These are phyloP conservation scores for Mycena rosella DNA, from an alignment of 768 basidiomycete genomes.

Conservation along the genomic window DNA sequence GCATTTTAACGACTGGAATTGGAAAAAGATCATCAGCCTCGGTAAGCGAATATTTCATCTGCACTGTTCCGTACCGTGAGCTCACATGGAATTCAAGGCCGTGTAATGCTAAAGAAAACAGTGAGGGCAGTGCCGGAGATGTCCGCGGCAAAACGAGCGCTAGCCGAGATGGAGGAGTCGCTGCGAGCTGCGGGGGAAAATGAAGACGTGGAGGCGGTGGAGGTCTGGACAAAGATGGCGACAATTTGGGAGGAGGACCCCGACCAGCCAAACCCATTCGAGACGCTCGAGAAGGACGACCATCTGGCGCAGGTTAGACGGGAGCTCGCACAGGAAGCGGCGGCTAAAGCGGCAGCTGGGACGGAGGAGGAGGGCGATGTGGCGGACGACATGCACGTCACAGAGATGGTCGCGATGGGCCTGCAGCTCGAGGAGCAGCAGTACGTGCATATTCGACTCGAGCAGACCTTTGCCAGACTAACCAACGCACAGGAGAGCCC, in stretches of 20 bases:
- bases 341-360: neutral
- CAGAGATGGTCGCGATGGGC: neutral
- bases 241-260: neutral
- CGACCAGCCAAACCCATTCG: neutral
- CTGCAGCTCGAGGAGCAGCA: conserved; percentile 4
- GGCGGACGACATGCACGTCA: conserved; percentile 1
- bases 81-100: neutral
- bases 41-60: neutral
- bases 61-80: no score
- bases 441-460: neutral
- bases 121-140: conserved; percentile 3
- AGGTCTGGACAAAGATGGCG: conserved; percentile 15
- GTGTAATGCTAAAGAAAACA: neutral
- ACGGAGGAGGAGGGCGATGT: neutral
- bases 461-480: no score
- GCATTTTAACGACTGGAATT: conserved; percentile 32
- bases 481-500: neutral
- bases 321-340: neutral
- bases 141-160: neutral
- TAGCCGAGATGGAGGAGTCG: neutral
- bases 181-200: neutral
- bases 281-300: conserved; percentile 7
- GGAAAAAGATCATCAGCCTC: neutral
- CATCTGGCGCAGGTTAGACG: neutral
- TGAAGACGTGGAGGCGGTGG: no score